These are phyloP conservation scores for Cydonia oblonga DNA, from an alignment of 331 rosid genomes.

Conservation along the genomic window DNA sequence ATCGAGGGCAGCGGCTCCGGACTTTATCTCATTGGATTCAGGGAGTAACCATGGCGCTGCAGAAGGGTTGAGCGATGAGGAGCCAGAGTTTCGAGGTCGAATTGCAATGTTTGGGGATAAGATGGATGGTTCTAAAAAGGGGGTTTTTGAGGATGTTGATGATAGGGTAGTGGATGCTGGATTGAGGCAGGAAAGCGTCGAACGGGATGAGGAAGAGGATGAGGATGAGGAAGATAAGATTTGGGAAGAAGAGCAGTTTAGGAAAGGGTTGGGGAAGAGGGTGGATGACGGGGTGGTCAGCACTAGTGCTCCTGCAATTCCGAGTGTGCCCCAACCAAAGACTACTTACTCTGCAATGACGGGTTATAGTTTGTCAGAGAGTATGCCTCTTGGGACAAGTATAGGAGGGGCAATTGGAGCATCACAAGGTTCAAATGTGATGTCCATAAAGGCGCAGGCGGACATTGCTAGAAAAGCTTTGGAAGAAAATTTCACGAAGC, in stretches of 20 bases:
- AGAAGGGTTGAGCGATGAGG: slow-evolving; percentile 87
- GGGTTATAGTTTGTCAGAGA: slow-evolving; percentile 34
- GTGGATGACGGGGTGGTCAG: slow-evolving; percentile 66
- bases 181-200: slow-evolving; percentile 16
- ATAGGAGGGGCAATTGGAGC: slow-evolving; percentile 49
- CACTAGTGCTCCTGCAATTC: slow-evolving; percentile 39
- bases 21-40: slow-evolving; percentile 71
- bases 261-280: slow-evolving; percentile 93
- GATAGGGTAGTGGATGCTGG: slow-evolving; percentile 35
- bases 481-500: slow-evolving; percentile 54
- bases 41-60: slow-evolving; percentile 88
- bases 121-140: slow-evolving; percentile 50
- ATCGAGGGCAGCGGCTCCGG: slow-evolving; percentile 59
- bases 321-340: slow-evolving; percentile 41
- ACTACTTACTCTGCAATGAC: slow-evolving; percentile 26
- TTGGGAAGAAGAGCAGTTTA: slow-evolving; percentile 95
- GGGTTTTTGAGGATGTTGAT: slow-evolving; percentile 80
- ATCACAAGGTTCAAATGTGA: slow-evolving; percentile 36
- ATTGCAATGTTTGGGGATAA: slow-evolving; percentile 84
- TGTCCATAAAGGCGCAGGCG: slow-evolving; percentile 63
- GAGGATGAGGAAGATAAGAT: slow-evolving; percentile 81
- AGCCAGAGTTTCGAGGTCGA: slow-evolving; percentile 64
- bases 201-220: slow-evolving; percentile 14
- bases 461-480: slow-evolving; percentile 55
- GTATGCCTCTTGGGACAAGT: slow-evolving; percentile 26